Conservation (phyloP, 768 basidiomycete species). For the Hortiboletus campestris region DNA sequence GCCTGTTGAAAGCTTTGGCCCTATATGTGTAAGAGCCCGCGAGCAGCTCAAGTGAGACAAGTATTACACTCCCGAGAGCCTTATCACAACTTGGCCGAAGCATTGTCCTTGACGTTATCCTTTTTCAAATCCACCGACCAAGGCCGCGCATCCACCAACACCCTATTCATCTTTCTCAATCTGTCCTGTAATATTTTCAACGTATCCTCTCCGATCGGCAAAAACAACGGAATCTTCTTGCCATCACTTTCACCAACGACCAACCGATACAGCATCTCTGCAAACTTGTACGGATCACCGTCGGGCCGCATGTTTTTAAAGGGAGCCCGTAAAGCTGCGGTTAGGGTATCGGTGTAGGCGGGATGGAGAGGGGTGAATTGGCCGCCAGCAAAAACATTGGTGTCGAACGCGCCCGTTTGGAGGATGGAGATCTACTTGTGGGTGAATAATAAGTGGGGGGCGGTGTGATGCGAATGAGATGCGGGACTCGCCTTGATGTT, state of each 20-base stretch:
- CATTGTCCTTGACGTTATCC: not conserved
- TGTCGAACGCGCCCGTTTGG: conserved; percentile 17
- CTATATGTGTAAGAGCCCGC: too few relatives aligned
- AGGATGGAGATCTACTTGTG: conserved; percentile 13
- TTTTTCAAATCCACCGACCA: conserved; percentile 16
- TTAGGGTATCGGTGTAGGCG: conserved; percentile 3
- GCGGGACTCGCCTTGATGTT: conserved; percentile 11
- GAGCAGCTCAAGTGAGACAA: too few relatives aligned
- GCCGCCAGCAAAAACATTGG: conserved; percentile 2
- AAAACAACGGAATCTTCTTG: conserved; percentile 1
- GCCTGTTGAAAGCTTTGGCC: too few relatives aligned
- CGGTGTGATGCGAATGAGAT: too few relatives aligned
- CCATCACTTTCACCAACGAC: not conserved
- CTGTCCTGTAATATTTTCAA: conserved; percentile 1
- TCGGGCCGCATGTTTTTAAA: not conserved
- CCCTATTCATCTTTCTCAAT: not conserved
- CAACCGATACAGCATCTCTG: conserved; percentile 1
- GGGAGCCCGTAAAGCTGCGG: not conserved
- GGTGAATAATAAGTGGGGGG: not conserved
- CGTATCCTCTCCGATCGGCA: conserved; percentile 14
- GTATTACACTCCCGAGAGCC: too few relatives aligned
- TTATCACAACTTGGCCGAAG: not conserved
- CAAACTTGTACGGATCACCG: conserved; percentile 17
- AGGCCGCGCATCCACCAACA: not conserved
- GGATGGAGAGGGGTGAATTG: conserved; percentile 4